A percentile compares a stretch with the other conserved stretches of the same genome.
Conservation (phyloP, 305 asterid genomes). For the Fraxinus velutina region DNA sequence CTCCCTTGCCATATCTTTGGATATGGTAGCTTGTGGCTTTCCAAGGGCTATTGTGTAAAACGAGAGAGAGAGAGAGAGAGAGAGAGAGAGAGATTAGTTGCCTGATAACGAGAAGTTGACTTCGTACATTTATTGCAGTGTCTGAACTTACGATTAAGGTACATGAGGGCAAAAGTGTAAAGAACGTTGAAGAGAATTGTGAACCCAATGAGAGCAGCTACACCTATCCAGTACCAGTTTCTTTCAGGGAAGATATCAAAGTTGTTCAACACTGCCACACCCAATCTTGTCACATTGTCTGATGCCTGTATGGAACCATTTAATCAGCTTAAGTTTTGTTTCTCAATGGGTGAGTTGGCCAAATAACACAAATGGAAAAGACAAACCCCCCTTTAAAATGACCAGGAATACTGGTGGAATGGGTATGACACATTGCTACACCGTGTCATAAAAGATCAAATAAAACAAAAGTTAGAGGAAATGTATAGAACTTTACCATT, state of each 20-base stretch:
- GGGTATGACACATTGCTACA: neutral
- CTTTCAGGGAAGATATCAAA: slow-evolving; percentile 32
- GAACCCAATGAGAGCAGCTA: slow-evolving; percentile 42
- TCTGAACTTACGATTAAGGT: slow-evolving; percentile 42
- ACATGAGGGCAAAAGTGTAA: slow-evolving; percentile 45
- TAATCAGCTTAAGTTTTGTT: neutral
- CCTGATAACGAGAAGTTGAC: neutral
- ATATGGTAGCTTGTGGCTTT: slow-evolving; percentile 45
- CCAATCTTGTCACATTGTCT: slow-evolving; percentile 24
- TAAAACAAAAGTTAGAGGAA: neutral
- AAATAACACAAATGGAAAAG: neutral
- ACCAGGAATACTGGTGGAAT: neutral
- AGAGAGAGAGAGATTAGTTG: neutral
- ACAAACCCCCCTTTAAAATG: neutral
- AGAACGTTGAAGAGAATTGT: slow-evolving; percentile 39
- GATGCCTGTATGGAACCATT: slow-evolving; percentile 28
- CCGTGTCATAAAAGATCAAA: slow-evolving; percentile 18
- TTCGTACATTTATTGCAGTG: slow-evolving; percentile 6
- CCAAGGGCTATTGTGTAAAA: slow-evolving; percentile 35
- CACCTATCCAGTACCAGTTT: slow-evolving; percentile 53
- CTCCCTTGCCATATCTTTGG: slow-evolving; percentile 43
- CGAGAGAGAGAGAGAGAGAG: neutral
- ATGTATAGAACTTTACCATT: slow-evolving; percentile 21
- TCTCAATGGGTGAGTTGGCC: neutral
- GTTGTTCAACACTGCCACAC: slow-evolving; percentile 34